Evolutionary conservation across 2,329 filamentous ascomycete genomes (phyloP).

Genomic region (Dactylonectria estremocensis): DNA sequence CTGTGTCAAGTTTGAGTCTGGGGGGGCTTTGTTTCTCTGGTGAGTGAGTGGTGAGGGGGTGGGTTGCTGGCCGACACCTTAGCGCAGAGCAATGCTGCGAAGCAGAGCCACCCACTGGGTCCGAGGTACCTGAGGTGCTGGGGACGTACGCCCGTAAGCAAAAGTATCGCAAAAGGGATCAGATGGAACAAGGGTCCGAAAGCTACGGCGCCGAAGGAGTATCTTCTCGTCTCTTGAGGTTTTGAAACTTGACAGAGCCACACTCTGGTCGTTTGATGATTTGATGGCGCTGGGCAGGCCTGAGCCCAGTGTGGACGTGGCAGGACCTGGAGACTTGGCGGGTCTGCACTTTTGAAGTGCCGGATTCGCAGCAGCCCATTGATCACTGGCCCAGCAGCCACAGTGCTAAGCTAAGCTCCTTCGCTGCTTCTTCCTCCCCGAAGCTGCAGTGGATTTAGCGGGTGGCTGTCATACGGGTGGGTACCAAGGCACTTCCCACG

Average conservation of each 20-base stretch:
- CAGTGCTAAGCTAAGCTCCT: constrained; percentile 8
- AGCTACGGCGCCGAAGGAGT: constrained; percentile 1
- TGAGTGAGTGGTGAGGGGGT: constrained; percentile 1
- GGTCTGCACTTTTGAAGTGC: constrained; percentile 22
- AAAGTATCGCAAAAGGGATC: background rate
- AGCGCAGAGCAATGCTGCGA: background rate
- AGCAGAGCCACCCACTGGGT: too few species aligned
- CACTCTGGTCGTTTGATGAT: constrained; percentile 14
- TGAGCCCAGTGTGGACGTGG: constrained; percentile 28
- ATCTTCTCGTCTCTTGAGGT: background rate
- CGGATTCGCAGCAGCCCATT: constrained; percentile 18
- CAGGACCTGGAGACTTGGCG: constrained; percentile 22
- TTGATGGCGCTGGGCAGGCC: constrained; percentile 5
- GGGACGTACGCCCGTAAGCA: background rate
- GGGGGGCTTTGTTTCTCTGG: constrained; percentile 3
- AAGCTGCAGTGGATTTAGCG: background rate
- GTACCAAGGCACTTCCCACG: background rate
- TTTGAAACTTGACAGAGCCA: constrained; percentile 2
- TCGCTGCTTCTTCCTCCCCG: background rate
- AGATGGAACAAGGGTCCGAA: background rate
- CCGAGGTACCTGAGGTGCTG: too few species aligned
- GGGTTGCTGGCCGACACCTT: background rate
- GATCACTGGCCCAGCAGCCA: constrained; percentile 20
- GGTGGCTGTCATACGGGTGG: background rate
- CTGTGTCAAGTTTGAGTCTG: constrained; percentile 1